Percentiles rank a stretch among this genome's conserved stretches.
Conservation (phyloP, 768 basidiomycete genomes). For the Sporobolomyces roseus region DNA sequence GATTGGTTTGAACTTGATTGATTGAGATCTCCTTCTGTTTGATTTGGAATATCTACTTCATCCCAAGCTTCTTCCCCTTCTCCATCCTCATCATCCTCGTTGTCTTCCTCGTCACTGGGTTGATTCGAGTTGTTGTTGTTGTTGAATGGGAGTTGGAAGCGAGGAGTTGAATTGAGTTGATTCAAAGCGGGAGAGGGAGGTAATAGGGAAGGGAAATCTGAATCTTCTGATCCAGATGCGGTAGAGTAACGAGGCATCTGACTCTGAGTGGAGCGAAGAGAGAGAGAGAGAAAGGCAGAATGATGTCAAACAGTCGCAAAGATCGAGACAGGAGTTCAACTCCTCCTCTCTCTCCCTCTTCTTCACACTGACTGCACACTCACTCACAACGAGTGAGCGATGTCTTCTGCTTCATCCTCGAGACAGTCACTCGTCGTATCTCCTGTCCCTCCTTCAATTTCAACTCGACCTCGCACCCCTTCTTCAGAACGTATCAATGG, state of each 20-base stretch:
- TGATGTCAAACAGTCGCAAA: neutral
- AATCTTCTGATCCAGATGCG: constrained; percentile 12
- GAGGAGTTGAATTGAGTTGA: neutral
- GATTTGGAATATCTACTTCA: constrained; percentile 37
- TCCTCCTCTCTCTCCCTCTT: neutral
- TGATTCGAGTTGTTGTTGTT: neutral
- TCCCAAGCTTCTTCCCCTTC: constrained; percentile 42
- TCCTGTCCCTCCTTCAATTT: neutral
- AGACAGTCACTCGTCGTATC: neutral
- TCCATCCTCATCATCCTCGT: constrained; percentile 5
- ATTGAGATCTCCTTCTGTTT: neutral
- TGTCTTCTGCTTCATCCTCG: neutral
- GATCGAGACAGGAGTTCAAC: neutral
- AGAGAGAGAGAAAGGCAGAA: neutral
- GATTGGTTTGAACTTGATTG: constrained; percentile 1
- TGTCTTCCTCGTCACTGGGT: neutral
- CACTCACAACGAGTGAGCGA: too few species aligned
- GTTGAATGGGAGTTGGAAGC: constrained; percentile 4
- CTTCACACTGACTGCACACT: neutral
- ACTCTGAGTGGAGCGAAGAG: neutral
- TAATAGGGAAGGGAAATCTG: neutral
- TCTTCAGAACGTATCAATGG: constrained; percentile 3
- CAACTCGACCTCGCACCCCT: neutral
- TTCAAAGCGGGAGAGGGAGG: neutral
- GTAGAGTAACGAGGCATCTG: constrained; percentile 29